Evolutionary conservation across 2,329 filamentous ascomycete species (phyloP), one percentile per base, ranked within the genome.

Genomic region (Pezicula rhizophila): DNA sequence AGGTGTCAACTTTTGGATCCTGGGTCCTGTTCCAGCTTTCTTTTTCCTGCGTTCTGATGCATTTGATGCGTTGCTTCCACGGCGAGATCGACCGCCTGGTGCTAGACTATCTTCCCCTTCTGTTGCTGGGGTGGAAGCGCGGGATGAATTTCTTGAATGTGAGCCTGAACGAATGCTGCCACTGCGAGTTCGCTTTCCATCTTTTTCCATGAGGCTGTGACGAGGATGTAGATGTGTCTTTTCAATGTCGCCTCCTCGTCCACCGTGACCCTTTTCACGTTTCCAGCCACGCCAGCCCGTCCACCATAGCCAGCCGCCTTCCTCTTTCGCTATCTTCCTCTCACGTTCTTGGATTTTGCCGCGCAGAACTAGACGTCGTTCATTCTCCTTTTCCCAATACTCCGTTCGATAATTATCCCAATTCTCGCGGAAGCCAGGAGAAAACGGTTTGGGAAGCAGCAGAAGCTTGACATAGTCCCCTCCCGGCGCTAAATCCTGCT

Each of bases 311-410:
- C 84, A 87, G 18, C 85, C 80, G 46, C 85, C 82, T 52, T 84
- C 75, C 59, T 83, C 74, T 60, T 80, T 82, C 11, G 85, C 83
- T 35, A 88, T 70, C 52, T 85, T 81, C 15, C 78, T 76, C 58
- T 91, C 84, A 28, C 80, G 78, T 45, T 82, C 77, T 53, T 82
- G 79, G 44, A 96, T 72, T 62, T 87, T 87, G 39, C 76, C 64
- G 38, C 89, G 78, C 20, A 96, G 72, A 49, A 87, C 71, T 2
- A 85, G 79, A 11, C 93, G 82, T 2, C 92, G 84, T 66, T 95
- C 89, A 63, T 99, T 99, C 67, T 99, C 93, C 52, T 84, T 84
- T 60, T 96, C 92, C 93, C 93, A 99, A 69, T 96, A 99, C 52
- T 96, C 91, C 31, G 85, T 84, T 46, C 93, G 80, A 68, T 95